Evolutionary conservation across 2,329 filamentous ascomycete genomes (phyloP), one percentile per base, ranked within the genome.

Genomic region (Waltergamsia citrina): DNA sequence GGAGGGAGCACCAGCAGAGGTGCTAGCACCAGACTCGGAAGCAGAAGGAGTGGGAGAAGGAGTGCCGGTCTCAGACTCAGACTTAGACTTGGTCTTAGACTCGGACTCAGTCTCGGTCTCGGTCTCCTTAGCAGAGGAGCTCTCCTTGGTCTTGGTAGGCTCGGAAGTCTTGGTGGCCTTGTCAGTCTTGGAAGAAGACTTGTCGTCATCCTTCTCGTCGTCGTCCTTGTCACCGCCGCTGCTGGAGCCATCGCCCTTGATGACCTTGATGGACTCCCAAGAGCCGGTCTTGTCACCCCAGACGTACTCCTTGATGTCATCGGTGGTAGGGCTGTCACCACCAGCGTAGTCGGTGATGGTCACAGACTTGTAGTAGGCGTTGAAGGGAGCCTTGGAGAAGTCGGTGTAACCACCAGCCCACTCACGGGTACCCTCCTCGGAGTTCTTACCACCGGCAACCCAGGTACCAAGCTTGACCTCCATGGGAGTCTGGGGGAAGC

Each of bases 401-500:
- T 74, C 56, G 44, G 71, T 40, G 66, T 76, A 59, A 39, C 81
- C 81, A 42, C 78, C 81, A 36, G 75, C 74, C 77, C 77, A 81
- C 39, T 70, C 44, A 40, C 87, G 81, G 22, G 85, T 92, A 39
- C 85, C 85, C 38, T 71, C 54, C 23, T 73, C 52, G 45, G 85
- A 81, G 42, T 61, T 54, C 38, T 61, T 57, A 46, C 69, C 60
- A 36, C 74, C 74, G 34, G 65, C 74, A 31, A 75, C 71, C 78
- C 80, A 84, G 44, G 73, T 71, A 42, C 81, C 81, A 29, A 85
- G 57, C 56, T 77, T 79, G 48, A 85, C 53, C 54, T 78, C 73
- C 73, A 81, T 79, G 32, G 81, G 81, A 8, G 80, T 83, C 64
- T 85, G 81, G 30, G 81, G 81, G 63, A 74, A 85, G 43, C 70